Evolutionary conservation across 805 yeast genomes (phyloP).

Genomic region (Candida xyloterini): DNA sequence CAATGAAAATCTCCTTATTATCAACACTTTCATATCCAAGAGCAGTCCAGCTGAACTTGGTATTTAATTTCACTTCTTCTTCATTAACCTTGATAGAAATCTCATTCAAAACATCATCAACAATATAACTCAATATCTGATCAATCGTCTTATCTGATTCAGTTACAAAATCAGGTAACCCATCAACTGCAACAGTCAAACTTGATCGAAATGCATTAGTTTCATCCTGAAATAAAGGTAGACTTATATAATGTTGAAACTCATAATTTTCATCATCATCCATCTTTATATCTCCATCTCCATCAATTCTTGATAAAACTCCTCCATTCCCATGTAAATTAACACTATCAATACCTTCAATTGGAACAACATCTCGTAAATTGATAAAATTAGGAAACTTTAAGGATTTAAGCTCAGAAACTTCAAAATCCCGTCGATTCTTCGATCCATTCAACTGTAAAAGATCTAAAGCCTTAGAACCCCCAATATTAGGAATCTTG

Average conservation of each 20-base stretch:
- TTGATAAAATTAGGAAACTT: slow-evolving; percentile 14
- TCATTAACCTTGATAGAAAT: slow-evolving; percentile 3
- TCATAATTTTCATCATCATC: slow-evolving; percentile 5
- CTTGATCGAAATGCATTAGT: not conserved
- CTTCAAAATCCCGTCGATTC: slow-evolving; percentile 1
- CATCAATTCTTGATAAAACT: no score
- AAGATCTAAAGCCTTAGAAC: slow-evolving; percentile 9
- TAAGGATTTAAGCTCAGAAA: slow-evolving; percentile 6
- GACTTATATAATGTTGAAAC: slow-evolving; percentile 8
- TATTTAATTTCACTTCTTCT: slow-evolving; percentile 1
- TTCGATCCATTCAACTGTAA: not conserved
- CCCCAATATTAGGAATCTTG: not conserved
- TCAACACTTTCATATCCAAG: slow-evolving; percentile 18
- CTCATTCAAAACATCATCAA: slow-evolving; percentile 8
- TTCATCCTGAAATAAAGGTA: slow-evolving; percentile 7
- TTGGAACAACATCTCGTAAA: slow-evolving; percentile 16
- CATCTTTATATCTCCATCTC: not conserved
- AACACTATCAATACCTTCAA: slow-evolving; percentile 11
- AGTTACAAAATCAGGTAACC: slow-evolving; percentile 19
- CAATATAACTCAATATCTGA: slow-evolving; percentile 14
- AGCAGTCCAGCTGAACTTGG: slow-evolving; percentile 26
- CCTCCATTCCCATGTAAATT: slow-evolving; percentile 1
- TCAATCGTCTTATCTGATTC: slow-evolving; percentile 21
- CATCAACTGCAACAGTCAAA: slow-evolving; percentile 18
- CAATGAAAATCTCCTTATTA: slow-evolving; percentile 23